Conservation (phyloP, 257 asterid genomes). For the Plantago ovata region DNA sequence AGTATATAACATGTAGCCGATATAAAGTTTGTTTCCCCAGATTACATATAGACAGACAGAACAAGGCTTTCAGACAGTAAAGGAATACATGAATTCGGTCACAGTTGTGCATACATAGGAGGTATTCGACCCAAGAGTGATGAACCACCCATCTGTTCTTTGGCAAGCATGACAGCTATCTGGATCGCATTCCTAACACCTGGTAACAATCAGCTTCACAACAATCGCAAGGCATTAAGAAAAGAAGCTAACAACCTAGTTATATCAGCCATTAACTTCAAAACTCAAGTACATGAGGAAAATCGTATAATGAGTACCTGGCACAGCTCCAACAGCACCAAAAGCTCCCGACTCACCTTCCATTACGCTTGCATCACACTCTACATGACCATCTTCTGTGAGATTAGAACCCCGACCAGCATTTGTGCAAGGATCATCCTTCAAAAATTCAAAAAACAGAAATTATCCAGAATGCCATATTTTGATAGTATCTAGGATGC, state of each 20-base stretch:
- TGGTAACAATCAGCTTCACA: conserved; percentile 70
- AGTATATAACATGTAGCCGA: too few relatives aligned
- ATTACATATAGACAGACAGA: not conserved
- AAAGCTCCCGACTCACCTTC: conserved; percentile 86
- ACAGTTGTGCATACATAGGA: conserved; percentile 63
- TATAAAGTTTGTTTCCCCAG: too few relatives aligned
- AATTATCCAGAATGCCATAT: not conserved
- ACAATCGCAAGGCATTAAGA: conserved; percentile 35
- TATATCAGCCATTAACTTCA: not conserved
- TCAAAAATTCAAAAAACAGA: conserved; percentile 2
- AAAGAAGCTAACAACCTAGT: conserved; percentile 22
- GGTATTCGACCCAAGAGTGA: conserved; percentile 85
- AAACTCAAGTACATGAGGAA: not conserved
- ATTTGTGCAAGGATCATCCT: conserved; percentile 95
- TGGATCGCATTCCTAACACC: conserved; percentile 92
- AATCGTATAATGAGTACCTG: conserved; percentile 45
- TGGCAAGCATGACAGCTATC: conserved; percentile 76
- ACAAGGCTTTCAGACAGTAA: not conserved
- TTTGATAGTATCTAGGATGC: too few relatives aligned
- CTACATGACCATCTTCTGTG: conserved; percentile 89
- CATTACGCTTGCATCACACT: conserved; percentile 96
- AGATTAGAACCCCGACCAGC: conserved; percentile 95
- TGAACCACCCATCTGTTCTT: conserved; percentile 77
- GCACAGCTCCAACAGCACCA: conserved; percentile 97
- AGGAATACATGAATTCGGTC: conserved; percentile 20